phyloP scores from a whole-genome alignment of 1,284 basidiomycete genomes.

The Tausonia pullulans region DNA sequence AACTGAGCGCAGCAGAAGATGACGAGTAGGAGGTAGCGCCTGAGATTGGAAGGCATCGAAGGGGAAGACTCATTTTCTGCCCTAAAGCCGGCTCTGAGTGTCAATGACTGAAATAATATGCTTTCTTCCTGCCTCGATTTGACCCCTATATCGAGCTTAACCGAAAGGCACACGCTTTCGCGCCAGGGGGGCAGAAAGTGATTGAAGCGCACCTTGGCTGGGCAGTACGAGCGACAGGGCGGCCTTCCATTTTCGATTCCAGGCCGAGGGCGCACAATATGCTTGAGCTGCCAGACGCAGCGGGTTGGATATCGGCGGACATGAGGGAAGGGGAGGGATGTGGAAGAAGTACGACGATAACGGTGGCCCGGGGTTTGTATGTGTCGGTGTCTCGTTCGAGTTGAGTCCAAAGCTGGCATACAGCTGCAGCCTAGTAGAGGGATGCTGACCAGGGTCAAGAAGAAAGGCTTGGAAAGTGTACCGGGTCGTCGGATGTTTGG shows the following conservation, averaged over 20 bases:
- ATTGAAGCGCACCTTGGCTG: not conserved
- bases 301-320: not conserved
- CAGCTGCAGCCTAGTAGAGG: too few relatives aligned
- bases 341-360: not conserved
- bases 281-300: not conserved
- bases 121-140: not conserved
- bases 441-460: too few relatives aligned
- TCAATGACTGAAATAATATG: not conserved
- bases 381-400: not conserved
- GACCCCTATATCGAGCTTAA: too few relatives aligned
- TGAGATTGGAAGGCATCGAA: not conserved
- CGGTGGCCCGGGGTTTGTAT: not conserved
- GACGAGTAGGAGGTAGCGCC: not conserved
- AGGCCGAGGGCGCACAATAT: not conserved
- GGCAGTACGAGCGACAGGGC: not conserved
- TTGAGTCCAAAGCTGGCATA: too few relatives aligned
- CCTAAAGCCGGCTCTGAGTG: not conserved
- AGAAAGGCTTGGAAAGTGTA: too few relatives aligned
- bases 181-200: too few relatives aligned
- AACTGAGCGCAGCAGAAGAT: not conserved
- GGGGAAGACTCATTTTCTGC: not conserved
- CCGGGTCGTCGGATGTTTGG: too few relatives aligned
- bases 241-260: not conserved
- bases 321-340: not conserved
- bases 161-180: too few relatives aligned